Evolutionary conservation across 1,139 yeast species (phyloP), one percentile per base, ranked within the genome.

Genomic region (Yamadazyma diddensiae): DNA sequence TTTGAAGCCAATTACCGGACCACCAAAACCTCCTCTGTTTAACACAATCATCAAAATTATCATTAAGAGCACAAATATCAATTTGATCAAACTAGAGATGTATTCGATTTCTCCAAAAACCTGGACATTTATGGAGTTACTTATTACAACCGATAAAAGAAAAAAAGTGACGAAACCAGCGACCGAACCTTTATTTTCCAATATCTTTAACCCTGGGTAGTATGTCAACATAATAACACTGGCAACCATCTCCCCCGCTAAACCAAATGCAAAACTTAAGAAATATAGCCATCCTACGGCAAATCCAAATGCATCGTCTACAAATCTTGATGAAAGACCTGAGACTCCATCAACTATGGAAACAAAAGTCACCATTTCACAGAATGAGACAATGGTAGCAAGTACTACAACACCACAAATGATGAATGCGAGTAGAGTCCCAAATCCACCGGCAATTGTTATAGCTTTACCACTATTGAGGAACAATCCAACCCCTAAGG

Each of bases 231-330:
- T 73, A 26, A 85, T 79, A 1, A 86, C 78, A 21, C 86, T 80
- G 0, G 94, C 94, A 4, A 85, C 82, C 9, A 86, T 71, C 50
- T 87, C 95, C 0, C 90, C 77, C 0, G 95, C 88, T 34, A 85
- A 61, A 0, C 88, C 86, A 34, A 83, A 62, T 5, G 84, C 70
- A 53, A 83, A 84, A 38, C 86, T 75, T 11, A 82, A 55, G 77
- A 90, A 85, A 55, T 86, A 86, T 27, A 78, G 65, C 69, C 88
- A 73, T 0, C 95, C 95, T 0, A 84, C 65, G 1, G 94, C 80
- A 53, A 85, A 83, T 0, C 95, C 95, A 52, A 86, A 77, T 0
- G 95, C 85, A 45, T 82, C 88, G 50, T 86, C 94, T 2, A 85
- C 86, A 56, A 86, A 85, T 29, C 95, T 62, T 0, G 92, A 76